A percentile compares a stretch with the other conserved stretches of the same genome.
These are phyloP conservation scores for Meyerozyma elateridarum DNA, from an alignment of 1,139 yeast species.

Conservation along the genomic window DNA sequence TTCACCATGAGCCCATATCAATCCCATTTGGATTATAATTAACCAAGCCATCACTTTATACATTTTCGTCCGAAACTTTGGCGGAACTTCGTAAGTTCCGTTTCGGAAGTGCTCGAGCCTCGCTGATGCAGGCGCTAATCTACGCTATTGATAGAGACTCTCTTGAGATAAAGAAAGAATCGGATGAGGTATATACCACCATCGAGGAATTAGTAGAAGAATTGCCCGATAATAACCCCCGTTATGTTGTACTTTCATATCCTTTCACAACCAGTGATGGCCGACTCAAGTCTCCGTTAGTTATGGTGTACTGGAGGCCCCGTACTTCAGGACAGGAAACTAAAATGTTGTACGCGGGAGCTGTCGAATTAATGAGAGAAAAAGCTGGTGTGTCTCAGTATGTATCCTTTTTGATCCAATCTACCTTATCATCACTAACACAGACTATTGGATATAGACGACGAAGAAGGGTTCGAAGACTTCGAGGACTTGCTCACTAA, in stretches of 20 bases:
- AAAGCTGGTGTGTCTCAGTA: slow-evolving; percentile 72
- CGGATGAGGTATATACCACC: slow-evolving; percentile 37
- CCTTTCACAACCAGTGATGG: slow-evolving; percentile 71
- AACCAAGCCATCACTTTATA: slow-evolving; percentile 46
- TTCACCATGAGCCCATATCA: too few relatives aligned
- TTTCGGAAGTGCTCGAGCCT: slow-evolving; percentile 63
- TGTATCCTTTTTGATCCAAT: too few relatives aligned
- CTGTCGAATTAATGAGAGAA: slow-evolving; percentile 71
- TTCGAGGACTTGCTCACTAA: slow-evolving; percentile 23
- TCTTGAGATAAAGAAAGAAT: slow-evolving; percentile 52
- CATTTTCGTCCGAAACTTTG: slow-evolving; percentile 62
- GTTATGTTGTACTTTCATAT: slow-evolving; percentile 73
- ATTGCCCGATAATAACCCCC: slow-evolving; percentile 77
- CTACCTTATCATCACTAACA: slow-evolving; percentile 25
- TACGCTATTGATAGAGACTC: slow-evolving; percentile 52
- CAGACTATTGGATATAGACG: slow-evolving; percentile 49
- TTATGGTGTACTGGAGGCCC: slow-evolving; percentile 81
- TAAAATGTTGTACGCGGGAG: slow-evolving; percentile 88
- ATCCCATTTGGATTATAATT: slow-evolving; percentile 7
- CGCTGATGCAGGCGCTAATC: slow-evolving; percentile 59
- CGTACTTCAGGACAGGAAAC: slow-evolving; percentile 73
- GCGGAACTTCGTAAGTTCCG: slow-evolving; percentile 65
- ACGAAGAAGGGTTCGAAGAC: slow-evolving; percentile 59
- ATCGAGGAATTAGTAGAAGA: slow-evolving; percentile 66
- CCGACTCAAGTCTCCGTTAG: slow-evolving; percentile 66